phyloP scores from a whole-genome alignment of 2,329 filamentous ascomycete genomes.

The Claviceps digitariae region DNA sequence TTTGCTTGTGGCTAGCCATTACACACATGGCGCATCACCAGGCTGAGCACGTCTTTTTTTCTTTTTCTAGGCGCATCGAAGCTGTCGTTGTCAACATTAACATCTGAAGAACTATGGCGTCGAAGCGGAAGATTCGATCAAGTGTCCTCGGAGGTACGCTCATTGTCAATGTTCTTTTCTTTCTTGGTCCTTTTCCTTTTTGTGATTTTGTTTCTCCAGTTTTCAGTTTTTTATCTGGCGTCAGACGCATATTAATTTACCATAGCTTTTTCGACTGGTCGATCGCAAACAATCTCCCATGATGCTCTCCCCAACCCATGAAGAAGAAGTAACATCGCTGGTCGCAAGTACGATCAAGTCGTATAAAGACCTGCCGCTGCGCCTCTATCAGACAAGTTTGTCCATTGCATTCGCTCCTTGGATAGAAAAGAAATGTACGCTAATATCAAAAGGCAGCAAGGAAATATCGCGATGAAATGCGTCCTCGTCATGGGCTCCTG shows the following conservation, averaged over 20 bases:
- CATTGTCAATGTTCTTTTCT: background rate
- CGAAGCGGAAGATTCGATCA: conserved; percentile 68
- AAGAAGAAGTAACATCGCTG: conserved; percentile 85
- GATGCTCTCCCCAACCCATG: conserved; percentile 82
- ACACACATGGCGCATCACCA: background rate
- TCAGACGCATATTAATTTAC: conserved; percentile 12
- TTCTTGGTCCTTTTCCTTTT: background rate
- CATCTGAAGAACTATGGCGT: conserved; percentile 72
- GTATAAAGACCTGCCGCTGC: conserved; percentile 73
- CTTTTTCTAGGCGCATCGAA: conserved; percentile 54
- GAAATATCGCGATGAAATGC: conserved; percentile 87
- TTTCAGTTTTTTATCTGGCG: background rate
- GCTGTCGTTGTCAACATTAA: conserved; percentile 70
- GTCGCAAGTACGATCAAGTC: conserved; percentile 62
- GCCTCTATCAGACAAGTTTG: conserved; percentile 80
- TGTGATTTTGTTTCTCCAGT: background rate
- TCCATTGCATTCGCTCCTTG: background rate
- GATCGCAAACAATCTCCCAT: conserved; percentile 66
- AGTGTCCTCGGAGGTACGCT: conserved; percentile 53
- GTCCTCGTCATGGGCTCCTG: conserved; percentile 77
- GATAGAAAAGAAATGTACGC: background rate
- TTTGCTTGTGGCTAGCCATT: background rate
- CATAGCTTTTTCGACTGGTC: conserved; percentile 61
- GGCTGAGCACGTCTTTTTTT: background rate
- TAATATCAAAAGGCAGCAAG: conserved; percentile 38